A percentile compares a stretch with the other conserved stretches of the same genome.
These are phyloP conservation scores for Phaeodactylum tricornutum DNA, from an alignment of 108 stramenopile species.

Conservation along the genomic window DNA sequence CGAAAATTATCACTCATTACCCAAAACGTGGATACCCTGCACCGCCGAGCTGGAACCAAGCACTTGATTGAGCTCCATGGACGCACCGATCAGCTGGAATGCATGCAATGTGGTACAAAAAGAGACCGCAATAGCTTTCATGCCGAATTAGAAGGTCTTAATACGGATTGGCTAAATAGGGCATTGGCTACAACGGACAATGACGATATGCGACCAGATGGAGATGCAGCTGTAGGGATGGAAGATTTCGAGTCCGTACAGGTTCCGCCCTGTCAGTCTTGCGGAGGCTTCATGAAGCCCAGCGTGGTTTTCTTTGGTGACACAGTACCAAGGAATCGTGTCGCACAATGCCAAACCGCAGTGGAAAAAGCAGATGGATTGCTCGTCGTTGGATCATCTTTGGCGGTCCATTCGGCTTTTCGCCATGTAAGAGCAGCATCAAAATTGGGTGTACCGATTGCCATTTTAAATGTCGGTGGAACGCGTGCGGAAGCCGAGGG, in stretches of 20 bases:
- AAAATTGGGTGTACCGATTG: slow-evolving; percentile 45
- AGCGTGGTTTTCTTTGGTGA: slow-evolving; percentile 95
- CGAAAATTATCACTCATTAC: slow-evolving; percentile 55
- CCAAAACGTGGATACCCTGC: slow-evolving; percentile 96
- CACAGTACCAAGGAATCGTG: slow-evolving; percentile 61
- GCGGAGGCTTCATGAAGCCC: slow-evolving; percentile 87
- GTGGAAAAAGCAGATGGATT: slow-evolving; percentile 71
- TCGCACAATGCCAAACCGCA: slow-evolving; percentile 42
- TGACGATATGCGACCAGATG: slow-evolving; percentile 77
- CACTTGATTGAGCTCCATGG: slow-evolving; percentile 92
- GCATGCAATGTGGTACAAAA: slow-evolving; percentile 79
- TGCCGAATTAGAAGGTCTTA: slow-evolving; percentile 42
- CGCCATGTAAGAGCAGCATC: slow-evolving; percentile 63
- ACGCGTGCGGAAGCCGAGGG: slow-evolving; percentile 79
- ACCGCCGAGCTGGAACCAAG: slow-evolving; percentile 69
- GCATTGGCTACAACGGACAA: slow-evolving; percentile 15
- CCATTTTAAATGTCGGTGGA: slow-evolving; percentile 84
- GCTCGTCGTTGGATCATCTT: slow-evolving; percentile 77
- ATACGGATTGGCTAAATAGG: slow-evolving; percentile 58
- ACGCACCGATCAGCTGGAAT: slow-evolving; percentile 56
- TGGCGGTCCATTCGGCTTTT: slow-evolving; percentile 83
- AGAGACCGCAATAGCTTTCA: slow-evolving; percentile 72
- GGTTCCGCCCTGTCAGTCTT: slow-evolving; percentile 65
- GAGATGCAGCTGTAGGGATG: slow-evolving; percentile 71
- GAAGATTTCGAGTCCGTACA: slow-evolving; percentile 50